Evolutionary conservation across 805 yeast genomes (phyloP), one percentile per base, ranked within the genome.

Genomic region (Lipomyces anomalus): DNA sequence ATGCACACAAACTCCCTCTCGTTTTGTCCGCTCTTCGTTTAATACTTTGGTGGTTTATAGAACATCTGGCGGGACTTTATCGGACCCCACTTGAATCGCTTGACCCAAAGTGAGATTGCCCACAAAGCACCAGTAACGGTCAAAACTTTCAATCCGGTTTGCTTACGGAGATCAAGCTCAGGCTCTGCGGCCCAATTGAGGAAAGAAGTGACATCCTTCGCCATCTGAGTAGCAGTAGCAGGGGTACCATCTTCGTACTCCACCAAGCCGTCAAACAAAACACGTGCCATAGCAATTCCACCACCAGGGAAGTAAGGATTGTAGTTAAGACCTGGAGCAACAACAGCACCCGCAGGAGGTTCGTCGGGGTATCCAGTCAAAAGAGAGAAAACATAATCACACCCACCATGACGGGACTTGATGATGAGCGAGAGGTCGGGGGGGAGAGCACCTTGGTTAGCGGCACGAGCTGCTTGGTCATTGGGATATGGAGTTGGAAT

Each of bases 221-320:
- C 98, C 97, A 90, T 89, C 76, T 92, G 98, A 47, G 97, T 82
- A 55, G 97, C 84, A 44, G 97, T 81, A 44, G 98, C 97, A 49
- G 95, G 95, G 49, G 98, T 92, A 65, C 98, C 98, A 68, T 92
- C 98, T 69, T 92, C 98, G 72, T 81, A 92, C 75, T 92, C 98
- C 56, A 92, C 98, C 64, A 92, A 76, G 57, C 86, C 98, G 67
- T 92, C 98, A 61, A 89, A 92, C 68, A 92, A 76, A 49, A 90
- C 97, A 75, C 98, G 85, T 66, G 86, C 97, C 98, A 92, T 92
- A 60, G 96, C 98, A 74, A 92, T 90, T 35, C 97, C 78, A 57
- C 98, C 97, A 73, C 97, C 97, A 68, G 98, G 97, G 95, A 92
- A 92, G 78, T 92, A 92, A 64, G 98, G 98, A 79, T 92, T 92